Conservation (phyloP, 768 basidiomycete genomes). For the Mycena amicta region DNA sequence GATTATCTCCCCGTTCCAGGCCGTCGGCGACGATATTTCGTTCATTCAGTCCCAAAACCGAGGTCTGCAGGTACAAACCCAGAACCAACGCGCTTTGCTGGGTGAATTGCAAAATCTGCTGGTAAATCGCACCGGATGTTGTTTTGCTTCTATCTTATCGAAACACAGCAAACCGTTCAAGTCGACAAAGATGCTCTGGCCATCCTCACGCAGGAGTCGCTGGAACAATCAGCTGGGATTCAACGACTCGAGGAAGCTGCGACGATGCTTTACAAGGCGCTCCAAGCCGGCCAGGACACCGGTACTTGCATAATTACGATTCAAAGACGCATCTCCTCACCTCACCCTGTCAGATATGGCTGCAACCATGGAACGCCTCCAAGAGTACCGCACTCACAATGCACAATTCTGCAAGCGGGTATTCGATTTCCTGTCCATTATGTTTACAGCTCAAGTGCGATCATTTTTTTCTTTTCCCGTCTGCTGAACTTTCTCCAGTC, state of each 20-base stretch:
- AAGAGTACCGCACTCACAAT: slow-evolving; percentile 90
- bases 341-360: slow-evolving; percentile 71
- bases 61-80: slow-evolving; percentile 95
- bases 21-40: slow-evolving; percentile 91
- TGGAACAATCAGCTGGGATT: slow-evolving; percentile 79
- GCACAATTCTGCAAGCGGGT: slow-evolving; percentile 91
- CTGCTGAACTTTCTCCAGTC: slow-evolving; percentile 48
- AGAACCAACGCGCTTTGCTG: slow-evolving; percentile 87
- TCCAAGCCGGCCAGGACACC: slow-evolving; percentile 87
- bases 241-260: slow-evolving; percentile 80
- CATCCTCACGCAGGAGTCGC: slow-evolving; percentile 84
- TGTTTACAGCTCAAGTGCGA: slow-evolving; percentile 86
- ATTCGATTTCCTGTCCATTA: slow-evolving; percentile 86
- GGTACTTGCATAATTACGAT: slow-evolving; percentile 46
- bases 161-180: slow-evolving; percentile 84
- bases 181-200: slow-evolving; percentile 79
- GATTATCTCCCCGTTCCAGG: slow-evolving; percentile 47
- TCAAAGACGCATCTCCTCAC: slow-evolving; percentile 16
- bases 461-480: slow-evolving; percentile 3
- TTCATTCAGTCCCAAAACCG: slow-evolving; percentile 97
- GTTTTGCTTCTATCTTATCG: background rate
- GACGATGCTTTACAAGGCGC: slow-evolving; percentile 90
- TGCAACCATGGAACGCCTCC: slow-evolving; percentile 91
- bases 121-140: slow-evolving; percentile 41
- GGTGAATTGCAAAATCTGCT: slow-evolving; percentile 86